phyloP scores from a whole-genome alignment of 208 protist genomes.

The Crithidia thermophila region DNA sequence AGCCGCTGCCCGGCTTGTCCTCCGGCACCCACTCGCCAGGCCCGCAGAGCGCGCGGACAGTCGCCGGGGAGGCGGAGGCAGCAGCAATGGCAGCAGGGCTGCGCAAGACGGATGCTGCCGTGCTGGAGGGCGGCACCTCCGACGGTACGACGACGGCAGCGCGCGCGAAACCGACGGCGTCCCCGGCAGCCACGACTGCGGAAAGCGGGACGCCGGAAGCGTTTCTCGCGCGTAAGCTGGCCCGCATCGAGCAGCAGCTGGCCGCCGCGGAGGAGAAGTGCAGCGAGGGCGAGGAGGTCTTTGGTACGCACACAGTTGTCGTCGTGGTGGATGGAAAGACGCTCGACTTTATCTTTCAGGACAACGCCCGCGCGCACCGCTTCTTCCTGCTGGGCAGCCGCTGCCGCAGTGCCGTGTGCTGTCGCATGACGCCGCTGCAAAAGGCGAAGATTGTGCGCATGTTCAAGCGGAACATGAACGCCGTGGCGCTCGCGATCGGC shows the following conservation, averaged over 20 bases:
- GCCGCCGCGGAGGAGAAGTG: conserved; percentile 31
- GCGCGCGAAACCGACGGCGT: background rate
- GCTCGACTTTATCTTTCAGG: conserved; percentile 69
- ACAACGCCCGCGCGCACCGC: conserved; percentile 36
- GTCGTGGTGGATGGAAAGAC: conserved; percentile 82
- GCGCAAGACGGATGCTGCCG: background rate
- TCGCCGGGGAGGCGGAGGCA: background rate
- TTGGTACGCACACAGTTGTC: conserved; percentile 37
- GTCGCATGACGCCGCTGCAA: conserved; percentile 82
- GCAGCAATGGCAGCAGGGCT: background rate
- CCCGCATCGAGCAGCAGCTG: conserved; percentile 40
- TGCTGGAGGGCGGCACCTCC: background rate
- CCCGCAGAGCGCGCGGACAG: conserved; percentile 8
- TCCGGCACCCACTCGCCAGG: conserved; percentile 9
- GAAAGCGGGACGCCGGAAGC: too few relatives aligned
- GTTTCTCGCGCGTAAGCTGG: conserved; percentile 19
- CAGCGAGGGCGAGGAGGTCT: conserved; percentile 8
- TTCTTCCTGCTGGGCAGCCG: conserved; percentile 73
- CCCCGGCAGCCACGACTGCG: too few relatives aligned
- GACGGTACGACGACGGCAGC: background rate
- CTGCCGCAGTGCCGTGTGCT: conserved; percentile 82
- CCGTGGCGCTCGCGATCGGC: conserved; percentile 76
- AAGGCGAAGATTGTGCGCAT: conserved; percentile 78
- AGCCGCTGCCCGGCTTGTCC: conserved; percentile 7
- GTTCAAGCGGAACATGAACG: conserved; percentile 58